These are phyloP conservation scores for Oryza australiensis DNA, from an alignment of 176 grass and related monocot genomes.

Conservation along the genomic window DNA sequence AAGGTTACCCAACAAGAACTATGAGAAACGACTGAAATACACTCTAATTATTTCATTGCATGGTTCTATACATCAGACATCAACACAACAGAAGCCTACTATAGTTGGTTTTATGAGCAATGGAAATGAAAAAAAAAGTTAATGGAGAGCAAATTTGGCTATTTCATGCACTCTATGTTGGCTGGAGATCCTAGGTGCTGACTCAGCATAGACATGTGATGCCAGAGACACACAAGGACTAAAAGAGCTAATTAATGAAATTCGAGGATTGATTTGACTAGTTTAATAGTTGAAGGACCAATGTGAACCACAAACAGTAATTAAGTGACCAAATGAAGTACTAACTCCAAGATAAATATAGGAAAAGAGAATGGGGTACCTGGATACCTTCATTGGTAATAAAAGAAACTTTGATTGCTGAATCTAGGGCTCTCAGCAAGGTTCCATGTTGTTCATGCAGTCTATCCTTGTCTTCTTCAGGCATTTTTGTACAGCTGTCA, in stretches of 20 bases:
- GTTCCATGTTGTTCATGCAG: conserved; percentile 50
- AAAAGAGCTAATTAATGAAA: neutral
- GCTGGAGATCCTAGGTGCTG: neutral
- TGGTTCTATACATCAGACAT: neutral
- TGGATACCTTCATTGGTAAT: conserved; percentile 40
- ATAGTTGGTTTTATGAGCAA: neutral
- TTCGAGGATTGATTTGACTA: neutral
- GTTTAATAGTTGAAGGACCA: neutral
- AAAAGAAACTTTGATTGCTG: conserved; percentile 69
- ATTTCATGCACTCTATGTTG: neutral
- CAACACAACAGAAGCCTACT: neutral
- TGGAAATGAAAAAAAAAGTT: neutral
- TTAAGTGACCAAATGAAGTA: neutral
- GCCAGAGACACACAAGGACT: neutral
- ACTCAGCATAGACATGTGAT: neutral
- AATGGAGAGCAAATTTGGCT: neutral
- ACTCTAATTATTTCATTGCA: neutral
- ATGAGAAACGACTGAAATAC: neutral
- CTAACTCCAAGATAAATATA: neutral
- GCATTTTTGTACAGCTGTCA: conserved; percentile 44
- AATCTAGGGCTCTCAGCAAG: conserved; percentile 56
- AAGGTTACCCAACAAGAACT: neutral
- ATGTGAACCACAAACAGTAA: neutral
- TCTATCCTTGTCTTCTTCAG: conserved; percentile 50
- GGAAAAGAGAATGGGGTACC: conserved; percentile 47